These are phyloP conservation scores for Ogataea salicorniae DNA, from an alignment of 805 yeast genomes.

Conservation along the genomic window DNA sequence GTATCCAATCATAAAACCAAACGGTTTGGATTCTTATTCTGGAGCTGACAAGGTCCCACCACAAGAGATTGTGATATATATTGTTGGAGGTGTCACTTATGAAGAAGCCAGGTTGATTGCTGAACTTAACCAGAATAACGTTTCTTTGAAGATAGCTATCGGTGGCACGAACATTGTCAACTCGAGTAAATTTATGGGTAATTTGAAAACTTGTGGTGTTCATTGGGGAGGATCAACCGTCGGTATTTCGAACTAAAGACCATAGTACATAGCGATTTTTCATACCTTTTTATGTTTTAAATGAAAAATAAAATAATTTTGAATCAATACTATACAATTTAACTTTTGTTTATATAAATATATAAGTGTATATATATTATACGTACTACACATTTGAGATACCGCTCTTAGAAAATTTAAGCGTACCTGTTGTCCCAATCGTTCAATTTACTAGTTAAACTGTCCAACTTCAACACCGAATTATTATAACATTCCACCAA, in stretches of 20 bases:
- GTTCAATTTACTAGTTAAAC: slow-evolving; percentile 62
- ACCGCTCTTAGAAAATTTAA: slow-evolving; percentile 5
- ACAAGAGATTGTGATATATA: slow-evolving; percentile 65
- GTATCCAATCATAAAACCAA: slow-evolving; percentile 17
- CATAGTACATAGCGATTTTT: background rate
- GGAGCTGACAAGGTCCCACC: slow-evolving; percentile 31
- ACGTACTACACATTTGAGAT: no score
- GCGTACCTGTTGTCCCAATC: slow-evolving; percentile 78
- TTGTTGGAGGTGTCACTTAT: slow-evolving; percentile 86
- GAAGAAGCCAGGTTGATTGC: slow-evolving; percentile 86
- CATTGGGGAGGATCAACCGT: slow-evolving; percentile 14
- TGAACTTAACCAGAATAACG: slow-evolving; percentile 55
- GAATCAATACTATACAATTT: no score
- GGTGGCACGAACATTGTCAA: slow-evolving; percentile 71
- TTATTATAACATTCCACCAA: slow-evolving; percentile 50
- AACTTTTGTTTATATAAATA: no score
- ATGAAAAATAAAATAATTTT: no score
- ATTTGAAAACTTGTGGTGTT: slow-evolving; percentile 18
- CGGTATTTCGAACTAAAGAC: background rate
- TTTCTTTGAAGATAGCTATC: slow-evolving; percentile 60
- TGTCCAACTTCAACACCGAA: slow-evolving; percentile 64
- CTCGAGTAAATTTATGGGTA: slow-evolving; percentile 36
- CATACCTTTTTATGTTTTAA: no score
- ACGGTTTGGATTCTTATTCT: slow-evolving; percentile 10
- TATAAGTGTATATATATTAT: no score